These are phyloP conservation scores for Gossypium raimondii DNA, from an alignment of 345 rosid species.

Conservation along the genomic window DNA sequence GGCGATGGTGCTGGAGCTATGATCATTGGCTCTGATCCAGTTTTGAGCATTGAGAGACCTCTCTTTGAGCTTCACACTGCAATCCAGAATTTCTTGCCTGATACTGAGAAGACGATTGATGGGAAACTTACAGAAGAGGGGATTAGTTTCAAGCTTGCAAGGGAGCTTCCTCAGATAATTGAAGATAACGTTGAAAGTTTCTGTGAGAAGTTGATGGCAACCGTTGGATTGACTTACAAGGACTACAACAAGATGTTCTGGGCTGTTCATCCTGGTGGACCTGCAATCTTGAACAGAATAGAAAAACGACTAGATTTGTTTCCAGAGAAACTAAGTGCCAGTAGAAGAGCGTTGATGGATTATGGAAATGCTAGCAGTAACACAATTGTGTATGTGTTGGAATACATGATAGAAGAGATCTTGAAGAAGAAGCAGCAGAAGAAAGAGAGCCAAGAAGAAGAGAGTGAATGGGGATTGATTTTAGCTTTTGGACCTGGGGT, in stretches of 20 bases:
- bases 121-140: constrained; percentile 92
- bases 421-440: constrained; percentile 24
- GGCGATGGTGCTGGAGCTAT: constrained; percentile 94
- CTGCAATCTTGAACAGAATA: constrained; percentile 81
- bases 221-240: constrained; percentile 34
- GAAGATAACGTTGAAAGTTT: constrained; percentile 84
- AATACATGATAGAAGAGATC: constrained; percentile 81
- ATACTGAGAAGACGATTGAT: constrained; percentile 73
- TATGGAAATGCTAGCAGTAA: constrained; percentile 96
- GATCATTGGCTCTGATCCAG: constrained; percentile 74
- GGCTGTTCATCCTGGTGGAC: constrained; percentile 99
- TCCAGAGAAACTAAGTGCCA: constrained; percentile 74
- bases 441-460: constrained; percentile 13
- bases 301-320: constrained; percentile 70
- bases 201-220: constrained; percentile 57
- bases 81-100: constrained; percentile 73
- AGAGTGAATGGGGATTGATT: constrained; percentile 67
- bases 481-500: constrained; percentile 97
- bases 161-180: constrained; percentile 91
- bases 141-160: constrained; percentile 75
- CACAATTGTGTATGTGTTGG: constrained; percentile 84
- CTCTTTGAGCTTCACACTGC: constrained; percentile 88
- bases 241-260: constrained; percentile 80
- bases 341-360: constrained; percentile 84
- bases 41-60: constrained; percentile 46